Conservation (phyloP, 2,329 filamentous ascomycete species). For the Acrocalymma vagum region DNA sequence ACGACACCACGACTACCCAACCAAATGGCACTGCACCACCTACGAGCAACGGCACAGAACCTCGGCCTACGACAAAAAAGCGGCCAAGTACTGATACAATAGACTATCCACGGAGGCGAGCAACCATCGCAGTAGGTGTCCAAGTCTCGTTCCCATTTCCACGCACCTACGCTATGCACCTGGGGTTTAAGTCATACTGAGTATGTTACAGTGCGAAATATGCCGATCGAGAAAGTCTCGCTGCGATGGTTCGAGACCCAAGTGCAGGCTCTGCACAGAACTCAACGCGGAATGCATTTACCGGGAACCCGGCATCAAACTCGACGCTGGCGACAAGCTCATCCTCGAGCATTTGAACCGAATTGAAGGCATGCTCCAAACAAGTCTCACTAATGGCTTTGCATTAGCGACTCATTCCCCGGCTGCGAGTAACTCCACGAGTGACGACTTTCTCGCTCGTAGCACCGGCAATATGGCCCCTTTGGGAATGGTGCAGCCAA, state of each 20-base stretch:
- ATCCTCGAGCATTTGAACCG: conserved; percentile 80
- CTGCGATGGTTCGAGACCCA: conserved; percentile 81
- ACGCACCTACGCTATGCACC: too few species aligned
- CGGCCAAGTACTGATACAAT: conserved; percentile 51
- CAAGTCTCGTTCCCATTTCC: too few species aligned
- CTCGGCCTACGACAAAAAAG: conserved; percentile 43
- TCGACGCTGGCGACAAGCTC: conserved; percentile 86
- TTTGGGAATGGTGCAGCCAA: conserved; percentile 49
- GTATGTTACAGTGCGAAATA: conserved; percentile 74
- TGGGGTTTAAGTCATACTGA: conserved; percentile 39
- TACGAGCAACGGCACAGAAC: conserved; percentile 41
- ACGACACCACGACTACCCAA: conserved; percentile 34
- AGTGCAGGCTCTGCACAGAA: conserved; percentile 85
- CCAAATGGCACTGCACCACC: conserved; percentile 39
- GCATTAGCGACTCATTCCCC: conserved; percentile 66
- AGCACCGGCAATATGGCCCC: conserved; percentile 47
- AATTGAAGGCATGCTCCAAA: conserved; percentile 82
- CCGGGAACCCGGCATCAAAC: conserved; percentile 84
- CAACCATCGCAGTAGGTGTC: conserved; percentile 50
- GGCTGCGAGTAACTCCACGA: conserved; percentile 53
- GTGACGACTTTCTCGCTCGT: conserved; percentile 51
- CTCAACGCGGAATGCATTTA: conserved; percentile 85
- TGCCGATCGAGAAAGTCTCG: conserved; percentile 82
- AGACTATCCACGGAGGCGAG: conserved; percentile 51
- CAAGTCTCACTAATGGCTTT: conserved; percentile 66